Conservation (phyloP, 2,329 filamentous ascomycete species). For the Clarireedia homoeocarpa region DNA sequence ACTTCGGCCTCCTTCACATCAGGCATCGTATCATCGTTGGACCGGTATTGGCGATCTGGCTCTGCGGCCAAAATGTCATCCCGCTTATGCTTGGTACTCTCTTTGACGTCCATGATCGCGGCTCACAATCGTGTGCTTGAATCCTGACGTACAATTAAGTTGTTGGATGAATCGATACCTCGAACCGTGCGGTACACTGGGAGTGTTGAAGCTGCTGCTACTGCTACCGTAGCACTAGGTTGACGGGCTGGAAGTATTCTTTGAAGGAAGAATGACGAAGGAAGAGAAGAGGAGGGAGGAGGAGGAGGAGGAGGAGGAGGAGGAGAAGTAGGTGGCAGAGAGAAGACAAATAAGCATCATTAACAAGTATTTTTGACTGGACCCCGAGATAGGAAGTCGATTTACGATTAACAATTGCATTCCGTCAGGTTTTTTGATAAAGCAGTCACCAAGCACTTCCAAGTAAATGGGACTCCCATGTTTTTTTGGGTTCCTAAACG, state of each 20-base stretch:
- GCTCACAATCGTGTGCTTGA: not conserved
- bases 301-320: not conserved
- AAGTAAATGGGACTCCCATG: not conserved
- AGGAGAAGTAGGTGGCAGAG: not conserved
- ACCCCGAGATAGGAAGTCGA: constrained; percentile 3
- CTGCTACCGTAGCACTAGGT: not conserved
- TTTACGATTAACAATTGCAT: constrained; percentile 6
- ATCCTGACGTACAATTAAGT: not conserved
- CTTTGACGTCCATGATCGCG: not conserved
- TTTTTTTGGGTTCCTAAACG: constrained; percentile 4
- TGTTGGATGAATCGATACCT: not conserved
- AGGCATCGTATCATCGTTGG: constrained; percentile 9
- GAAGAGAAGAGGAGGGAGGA: not conserved
- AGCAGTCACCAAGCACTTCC: not conserved
- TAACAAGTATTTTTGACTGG: not conserved
- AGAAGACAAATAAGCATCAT: constrained; percentile 1
- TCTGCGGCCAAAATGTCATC: constrained; percentile 1
- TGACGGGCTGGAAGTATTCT: not conserved
- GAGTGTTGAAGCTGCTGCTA: too few relatives aligned
- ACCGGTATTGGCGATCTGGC: not conserved
- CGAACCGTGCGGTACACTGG: not conserved
- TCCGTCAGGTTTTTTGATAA: not conserved
- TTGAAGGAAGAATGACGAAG: not conserved
- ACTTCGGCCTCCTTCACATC: constrained; percentile 14
- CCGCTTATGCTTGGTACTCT: not conserved